Evolutionary conservation across 2,329 filamentous ascomycete genomes (phyloP), one percentile per base, ranked within the genome.

Genomic region (Knufia petricola): DNA sequence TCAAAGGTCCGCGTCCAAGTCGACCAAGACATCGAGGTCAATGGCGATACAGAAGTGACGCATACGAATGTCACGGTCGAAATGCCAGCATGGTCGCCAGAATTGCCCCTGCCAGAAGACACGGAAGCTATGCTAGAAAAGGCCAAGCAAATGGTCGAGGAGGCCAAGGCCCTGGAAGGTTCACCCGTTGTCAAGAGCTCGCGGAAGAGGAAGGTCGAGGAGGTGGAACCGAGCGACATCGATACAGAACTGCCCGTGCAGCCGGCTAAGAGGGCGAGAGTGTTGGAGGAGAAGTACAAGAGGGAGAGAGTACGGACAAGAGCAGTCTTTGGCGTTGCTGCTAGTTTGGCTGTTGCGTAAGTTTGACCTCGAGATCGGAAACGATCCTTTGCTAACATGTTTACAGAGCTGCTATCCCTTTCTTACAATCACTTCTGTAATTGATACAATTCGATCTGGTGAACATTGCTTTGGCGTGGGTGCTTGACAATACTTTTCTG

Each of bases 311-410:
- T 95, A 56, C 83, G 87, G 69, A 87, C 82, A 66, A 80, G 88
- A 62, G 87, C 92, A 40, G 72, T 95, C 52, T 76, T 94, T 54
- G 90, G 92, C 50, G 78, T 96, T 46, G 86, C 83, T 54, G 87
- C 87, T 50, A 92, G 87, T 40, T 76, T 95, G 64, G 87, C 86
- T 50, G 77, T 95, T 66, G 89, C 89, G 92, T 96, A 78, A 72
- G 88, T 84, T 48, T 24, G 37, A 46, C 12, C 13, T 37, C 20
- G 13, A 17, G 21, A 38, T 41, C 37, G 15, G n/a, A 20, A 38
- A 39, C 24, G 9, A 45, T n/a, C n/a, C n/a, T n/a, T 6, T 26
- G 30, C 26, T 17, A 34, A 50, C 58, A 56, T 54, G 64, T 39
- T 19, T 48, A 1, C 49, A 72, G 69, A 41, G 68, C 69, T 34